Evolutionary conservation across 495 filamentous ascomycete species (phyloP), one percentile per base, ranked within the genome.

Genomic region (Immersiella caudata): DNA sequence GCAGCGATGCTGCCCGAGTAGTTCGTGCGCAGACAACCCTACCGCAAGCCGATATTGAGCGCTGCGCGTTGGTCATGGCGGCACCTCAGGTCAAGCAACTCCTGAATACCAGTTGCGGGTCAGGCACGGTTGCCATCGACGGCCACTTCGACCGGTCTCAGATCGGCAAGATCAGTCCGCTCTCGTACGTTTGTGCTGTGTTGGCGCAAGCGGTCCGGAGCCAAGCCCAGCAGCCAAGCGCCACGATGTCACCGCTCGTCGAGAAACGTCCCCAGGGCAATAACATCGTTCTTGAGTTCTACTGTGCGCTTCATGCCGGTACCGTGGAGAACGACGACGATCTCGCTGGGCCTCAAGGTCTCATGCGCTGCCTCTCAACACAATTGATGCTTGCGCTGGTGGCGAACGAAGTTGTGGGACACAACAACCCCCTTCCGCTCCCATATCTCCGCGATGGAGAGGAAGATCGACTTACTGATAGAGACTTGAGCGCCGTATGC

Each of bases 111-210:
- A 20, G 29, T 21, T 22, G n/a, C 7, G 67, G 57, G 9, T 49
- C 63, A 0, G 49, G 67, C 49, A 51, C 58, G 16, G 58, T 69
- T 29, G 40, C 57, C 2, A 51, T 69, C 8, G 67, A 69, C 20
- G 67, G 67, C 6, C 63, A 62, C 20, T 66, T 66, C 46, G 67
- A 69, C 35, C 46, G 57, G 0, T 57, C 62, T 14, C 67, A 69
- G 25, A 62, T 66, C 21, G 58, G 56, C 22, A 65, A 66, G 33
- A 35, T 69, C 29, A 66, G 40, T 14, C 57, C 67, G 24, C 40
- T 69, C 1, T 69, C 67, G 8, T 66, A 62, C 33, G 62, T 66
- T 3, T 69, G 56, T 22, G 67, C 67, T 33, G 57, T 66, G 56
- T 20, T 62, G 5, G 21, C 62, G 6, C 62, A 69, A 18, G 63